Evolutionary conservation across 495 filamentous ascomycete genomes (phyloP), one percentile per base, ranked within the genome.

Genomic region (Lophiotrema nucula): DNA sequence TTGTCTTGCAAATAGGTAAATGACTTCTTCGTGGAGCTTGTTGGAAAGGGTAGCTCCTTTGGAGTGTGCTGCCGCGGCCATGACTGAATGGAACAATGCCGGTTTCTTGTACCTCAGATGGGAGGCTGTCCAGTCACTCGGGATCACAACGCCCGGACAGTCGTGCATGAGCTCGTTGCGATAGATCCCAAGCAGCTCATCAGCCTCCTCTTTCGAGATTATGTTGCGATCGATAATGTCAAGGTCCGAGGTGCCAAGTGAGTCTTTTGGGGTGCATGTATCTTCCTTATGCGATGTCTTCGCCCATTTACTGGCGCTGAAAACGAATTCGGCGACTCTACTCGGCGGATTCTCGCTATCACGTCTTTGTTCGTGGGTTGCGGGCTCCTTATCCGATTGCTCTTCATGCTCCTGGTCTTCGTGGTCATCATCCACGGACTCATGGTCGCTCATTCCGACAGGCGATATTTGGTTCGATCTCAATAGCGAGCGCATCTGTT

Each of bases 211-310:
- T 4, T 74, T 65, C 0, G 76, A 72, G 8, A 83, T 66, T n/a
- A 83, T 58, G 2, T 76, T 76, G 31, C 74, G 70, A 52, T 80
- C 77, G 13, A 83, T 62, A 16, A 81, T 73, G 66, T 80, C 72
- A 13, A 31, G 13, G 15, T 62, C 55, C 5, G 41, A 28, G 11
- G 27, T 8, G 26, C 22, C 27, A 11, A 62, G 25, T 3, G 52
- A 24, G 22, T 56, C 45, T 4, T 8, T 44, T 5, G 45, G 50
- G 4, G n/a, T 39, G 16, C 33, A 6, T 8, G 11, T 23, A 31
- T 43, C 23, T 38, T 39, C 3, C 2, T 25, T 48, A 18, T 12
- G 46, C 3, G 8, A 8, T 8, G 15, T 15, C 8, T 35, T 35
- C 31, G 15, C 15, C 31, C 31, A 35, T n/a, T n/a, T n/a, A n/a